phyloP scores from a whole-genome alignment of 192 early-diverging fungal genomes.

The Coemansia sp. region DNA sequence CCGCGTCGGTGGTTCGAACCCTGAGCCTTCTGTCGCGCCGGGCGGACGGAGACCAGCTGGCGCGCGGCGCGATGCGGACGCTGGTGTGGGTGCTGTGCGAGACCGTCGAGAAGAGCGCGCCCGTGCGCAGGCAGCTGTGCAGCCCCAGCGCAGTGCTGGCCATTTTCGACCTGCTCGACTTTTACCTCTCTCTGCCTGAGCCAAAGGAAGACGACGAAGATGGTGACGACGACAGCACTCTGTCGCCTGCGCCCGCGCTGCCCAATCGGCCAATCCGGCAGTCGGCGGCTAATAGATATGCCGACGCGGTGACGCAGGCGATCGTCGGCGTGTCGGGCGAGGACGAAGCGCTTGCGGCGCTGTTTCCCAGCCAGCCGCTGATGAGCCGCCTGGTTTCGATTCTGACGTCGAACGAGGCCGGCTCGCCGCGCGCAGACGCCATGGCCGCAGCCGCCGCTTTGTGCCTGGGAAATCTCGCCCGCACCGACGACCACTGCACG shows the following conservation, averaged over 20 bases:
- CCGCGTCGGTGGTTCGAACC: conserved; percentile 10
- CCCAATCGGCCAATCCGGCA: conserved; percentile 36
- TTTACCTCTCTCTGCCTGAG: conserved; percentile 4
- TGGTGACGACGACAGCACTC: neutral
- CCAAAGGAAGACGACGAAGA: neutral
- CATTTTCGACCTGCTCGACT: conserved; percentile 40
- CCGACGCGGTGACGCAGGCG: conserved; percentile 46
- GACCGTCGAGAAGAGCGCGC: conserved; percentile 37
- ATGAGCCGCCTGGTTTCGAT: conserved; percentile 21
- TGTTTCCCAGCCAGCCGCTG: conserved; percentile 34
- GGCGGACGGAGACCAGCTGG: neutral
- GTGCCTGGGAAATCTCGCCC: conserved; percentile 73
- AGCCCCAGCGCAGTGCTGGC: conserved; percentile 25
- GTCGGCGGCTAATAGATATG: conserved; percentile 19
- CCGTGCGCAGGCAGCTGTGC: conserved; percentile 39
- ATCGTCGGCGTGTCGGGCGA: conserved; percentile 50
- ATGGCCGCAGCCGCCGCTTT: conserved; percentile 61
- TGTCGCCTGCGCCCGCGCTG: conserved; percentile 12
- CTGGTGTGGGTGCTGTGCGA: conserved; percentile 51
- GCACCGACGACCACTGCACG: conserved; percentile 69
- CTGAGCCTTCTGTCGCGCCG: conserved; percentile 20
- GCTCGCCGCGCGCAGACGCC: conserved; percentile 6
- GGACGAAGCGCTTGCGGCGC: conserved; percentile 32
- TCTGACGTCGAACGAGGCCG: conserved; percentile 17
- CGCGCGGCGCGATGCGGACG: conserved; percentile 38